Conservation (phyloP, 306 rosid genomes). For the Pachyrhizus erosus region DNA sequence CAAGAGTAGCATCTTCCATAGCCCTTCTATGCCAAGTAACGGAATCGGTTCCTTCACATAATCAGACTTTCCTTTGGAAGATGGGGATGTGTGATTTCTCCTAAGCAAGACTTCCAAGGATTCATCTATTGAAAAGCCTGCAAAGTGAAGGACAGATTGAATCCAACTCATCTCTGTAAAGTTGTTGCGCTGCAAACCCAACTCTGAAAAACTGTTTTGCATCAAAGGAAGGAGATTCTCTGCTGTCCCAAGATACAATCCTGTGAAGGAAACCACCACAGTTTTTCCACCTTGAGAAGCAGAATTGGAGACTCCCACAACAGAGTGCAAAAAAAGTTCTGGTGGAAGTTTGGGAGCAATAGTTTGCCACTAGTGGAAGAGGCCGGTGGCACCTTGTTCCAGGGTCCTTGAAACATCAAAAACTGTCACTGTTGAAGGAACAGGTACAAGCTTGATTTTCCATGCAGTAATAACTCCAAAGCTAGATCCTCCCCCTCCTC, state of each 20-base stretch:
- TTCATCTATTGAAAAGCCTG: background rate
- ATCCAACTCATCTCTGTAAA: slow-evolving; percentile 44
- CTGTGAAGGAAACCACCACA: slow-evolving; percentile 29
- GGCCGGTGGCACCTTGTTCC: slow-evolving; percentile 11
- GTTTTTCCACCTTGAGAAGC: slow-evolving; percentile 18
- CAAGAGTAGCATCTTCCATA: slow-evolving; percentile 38
- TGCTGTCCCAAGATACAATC: slow-evolving; percentile 44
- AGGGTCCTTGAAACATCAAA: slow-evolving; percentile 36
- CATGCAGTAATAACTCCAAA: slow-evolving; percentile 46
- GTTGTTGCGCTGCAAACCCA: slow-evolving; percentile 34
- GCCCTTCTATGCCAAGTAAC: slow-evolving; percentile 27
- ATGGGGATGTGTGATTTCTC: slow-evolving; percentile 25
- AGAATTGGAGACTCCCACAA: slow-evolving; percentile 14
- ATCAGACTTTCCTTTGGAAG: slow-evolving; percentile 50
- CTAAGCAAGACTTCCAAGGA: slow-evolving; percentile 40
- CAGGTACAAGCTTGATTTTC: slow-evolving; percentile 43
- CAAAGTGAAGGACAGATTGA: slow-evolving; percentile 37
- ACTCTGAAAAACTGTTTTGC: slow-evolving; percentile 29
- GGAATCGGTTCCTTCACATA: slow-evolving; percentile 43
- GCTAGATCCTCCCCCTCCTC: slow-evolving; percentile 53
- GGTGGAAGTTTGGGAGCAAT: slow-evolving; percentile 33
- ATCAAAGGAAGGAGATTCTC: slow-evolving; percentile 33
- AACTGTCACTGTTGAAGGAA: slow-evolving; percentile 41
- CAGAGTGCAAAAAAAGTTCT: slow-evolving; percentile 39
- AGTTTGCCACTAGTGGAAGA: slow-evolving; percentile 44